Base-by-base conservation (phyloP, 441 rosid species). In the Hura crepitans region DNA sequence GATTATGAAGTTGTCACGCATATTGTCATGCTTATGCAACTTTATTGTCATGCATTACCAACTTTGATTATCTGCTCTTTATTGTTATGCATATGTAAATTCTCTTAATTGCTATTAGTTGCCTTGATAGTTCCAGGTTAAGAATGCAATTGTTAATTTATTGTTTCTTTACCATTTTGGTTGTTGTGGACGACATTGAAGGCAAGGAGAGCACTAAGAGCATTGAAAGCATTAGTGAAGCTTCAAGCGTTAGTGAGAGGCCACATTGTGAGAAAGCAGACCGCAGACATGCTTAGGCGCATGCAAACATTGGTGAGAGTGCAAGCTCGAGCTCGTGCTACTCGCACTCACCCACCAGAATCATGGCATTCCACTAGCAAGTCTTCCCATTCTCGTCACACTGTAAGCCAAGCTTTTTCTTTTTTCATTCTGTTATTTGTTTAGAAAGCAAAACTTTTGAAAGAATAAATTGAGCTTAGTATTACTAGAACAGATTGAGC, bases 241-340 rank as follows among this genome's bases (percentile, higher is more conserved):
- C 96, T 95, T 78, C 98, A 95, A 72, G 98, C 98, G 2, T 81
- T 92, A 42, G 96, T 89, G 33, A 88, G 99, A 81, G 98, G 99
- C 25, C 93, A 92, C 64, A 86, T 92, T 4, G 97, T 86, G 74
- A 79, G 99, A 71, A 95, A 92, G 84, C 86, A 85, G 72, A 83
- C 84, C 55, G 70, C 85, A 2, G 84, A 83, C 45, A 81, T 85
- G 92, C 75, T 90, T 57, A 81, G 83, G 43, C 76, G 85, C 59
- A 90, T 95, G 97, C 99, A 91, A 27, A 87, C 92, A 28, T 74
- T 95, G 79, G 80, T 90, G 67, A 84, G 90, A 50, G 80, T 89
- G 56, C 94, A 95, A 80, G 83, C 87, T 45, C 90, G 92, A 47
- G 86, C 93, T 33, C 89, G 92, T 51, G 88, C 89, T 23, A 77